These are phyloP conservation scores for Pontederia crassipes DNA, from an alignment of 176 grass and related monocot genomes.

Conservation along the genomic window DNA sequence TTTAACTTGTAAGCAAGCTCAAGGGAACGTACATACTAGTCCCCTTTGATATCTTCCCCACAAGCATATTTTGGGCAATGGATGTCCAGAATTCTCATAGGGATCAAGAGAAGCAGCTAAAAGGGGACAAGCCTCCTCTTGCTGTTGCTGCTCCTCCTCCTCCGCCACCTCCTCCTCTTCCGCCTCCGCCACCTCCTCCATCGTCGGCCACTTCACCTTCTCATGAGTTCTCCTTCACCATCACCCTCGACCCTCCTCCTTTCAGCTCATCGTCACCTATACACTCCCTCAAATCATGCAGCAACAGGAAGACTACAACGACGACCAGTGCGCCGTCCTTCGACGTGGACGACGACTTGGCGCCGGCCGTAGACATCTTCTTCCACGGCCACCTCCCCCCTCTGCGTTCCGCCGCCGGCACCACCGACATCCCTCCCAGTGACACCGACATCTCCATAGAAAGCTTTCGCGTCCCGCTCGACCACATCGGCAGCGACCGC, in stretches of 20 bases:
- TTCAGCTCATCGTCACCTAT: neutral
- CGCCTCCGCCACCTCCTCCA: slow-evolving; percentile 9
- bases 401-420: slow-evolving; percentile 10
- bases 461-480: slow-evolving; percentile 29
- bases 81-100: neutral
- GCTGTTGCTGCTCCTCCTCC: slow-evolving; percentile 14
- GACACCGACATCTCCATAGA: slow-evolving; percentile 21
- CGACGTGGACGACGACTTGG: neutral
- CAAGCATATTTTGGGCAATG: neutral
- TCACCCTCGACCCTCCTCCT: slow-evolving; percentile 33
- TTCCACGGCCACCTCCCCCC: slow-evolving; percentile 18
- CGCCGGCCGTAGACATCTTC: slow-evolving; percentile 6
- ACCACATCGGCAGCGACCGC: slow-evolving; percentile 49
- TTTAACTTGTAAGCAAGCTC: neutral
- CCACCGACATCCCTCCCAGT: neutral
- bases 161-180: slow-evolving; percentile 8
- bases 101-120: neutral
- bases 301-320: neutral
- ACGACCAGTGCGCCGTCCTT: neutral
- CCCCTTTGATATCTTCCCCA: too few species aligned
- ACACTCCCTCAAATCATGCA: neutral
- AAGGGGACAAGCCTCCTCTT: slow-evolving; percentile 15
- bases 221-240: slow-evolving; percentile 23
- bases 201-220: slow-evolving; percentile 2
- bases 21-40: neutral